A percentile compares a stretch with the other conserved stretches of the same genome.
Evolutionary conservation across 345 rosid species (phyloP).

Genomic region (Boechera retrofracta): DNA sequence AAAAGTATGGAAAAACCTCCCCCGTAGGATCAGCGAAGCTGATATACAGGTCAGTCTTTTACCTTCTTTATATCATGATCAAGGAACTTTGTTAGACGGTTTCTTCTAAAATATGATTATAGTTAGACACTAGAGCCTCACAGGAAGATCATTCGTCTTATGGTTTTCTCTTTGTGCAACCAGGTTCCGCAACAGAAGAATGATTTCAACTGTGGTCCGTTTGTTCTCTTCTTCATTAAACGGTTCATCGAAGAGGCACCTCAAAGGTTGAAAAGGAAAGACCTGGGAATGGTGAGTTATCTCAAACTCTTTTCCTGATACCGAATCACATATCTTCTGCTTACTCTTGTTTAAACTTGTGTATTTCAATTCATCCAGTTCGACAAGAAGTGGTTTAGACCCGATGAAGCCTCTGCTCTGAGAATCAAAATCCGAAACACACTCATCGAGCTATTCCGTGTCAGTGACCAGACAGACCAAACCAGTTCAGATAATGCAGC

Average conservation of each 20-base stretch:
- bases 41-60: conserved; percentile 53
- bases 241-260: conserved; percentile 88
- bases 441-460: conserved; percentile 59
- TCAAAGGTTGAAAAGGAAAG: conserved; percentile 75
- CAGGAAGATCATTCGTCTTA: conserved; percentile 6
- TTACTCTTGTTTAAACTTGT: too few relatives aligned
- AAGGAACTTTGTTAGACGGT: background rate
- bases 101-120: background rate
- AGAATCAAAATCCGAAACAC: conserved; percentile 64
- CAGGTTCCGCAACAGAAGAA: conserved; percentile 98
- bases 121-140: background rate
- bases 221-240: conserved; percentile 86
- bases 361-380: conserved; percentile 51
- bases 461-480: conserved; percentile 27
- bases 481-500: conserved; percentile 27
- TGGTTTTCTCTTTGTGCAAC: conserved; percentile 11
- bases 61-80: conserved; percentile 1
- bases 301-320: conserved; percentile 6
- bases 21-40: conserved; percentile 59
- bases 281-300: conserved; percentile 69
- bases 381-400: conserved; percentile 85
- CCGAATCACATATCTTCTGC: background rate
- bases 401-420: conserved; percentile 83
- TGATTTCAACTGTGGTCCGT: conserved; percentile 91
- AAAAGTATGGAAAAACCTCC: conserved; percentile 65